Base-by-base conservation (phyloP, 805 yeast species). In the Phaffomyces antillensis region DNA sequence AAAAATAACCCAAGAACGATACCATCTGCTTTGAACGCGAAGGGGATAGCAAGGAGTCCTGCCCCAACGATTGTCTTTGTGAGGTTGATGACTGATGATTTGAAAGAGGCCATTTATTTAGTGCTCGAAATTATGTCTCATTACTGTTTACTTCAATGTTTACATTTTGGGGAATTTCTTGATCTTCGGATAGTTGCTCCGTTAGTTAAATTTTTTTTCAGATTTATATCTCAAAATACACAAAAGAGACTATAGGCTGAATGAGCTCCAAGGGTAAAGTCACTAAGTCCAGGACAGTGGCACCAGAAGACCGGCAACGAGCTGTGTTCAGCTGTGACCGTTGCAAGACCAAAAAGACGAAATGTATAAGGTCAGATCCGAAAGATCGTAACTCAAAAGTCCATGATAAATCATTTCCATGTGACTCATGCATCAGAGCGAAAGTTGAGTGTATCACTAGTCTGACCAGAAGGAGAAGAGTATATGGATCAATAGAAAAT, bases 31-130 rank as follows among this genome's bases (percentile, higher is more conserved):
- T 73, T 71, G 63, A 83, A 79, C 1, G 88, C 86, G 49, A 71
- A 79, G 0, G 93, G 90, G 66, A 85, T 76, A 13, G 90, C 87
- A 23, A 85, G 70, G 36, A 84, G 68, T 1, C 95, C 95, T 0
- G 93, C 88, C 7, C 95, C 95, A 12, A 86, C 73, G 44, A 86
- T 83, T 24, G 93, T 85, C 65, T 86, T 86, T 44, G 82, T 73
- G 34, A 86, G 68, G 62, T 81, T 83, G 43, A 84, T 68, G 16
- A 77, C 66, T 3, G 91, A 83, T 2, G 90, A 82, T 1, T 47
- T 30, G 13, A 52, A 45, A 5, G 59, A 41, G 10, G 62, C 60
- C 58, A 55, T 54, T 28, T 15, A 15, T 17, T 7, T 3, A n/a
- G 23, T 5, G 9, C 5, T 10, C 5, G 11, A 4, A n/a, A 17